Percentiles rank a stretch among this genome's conserved stretches.
These are phyloP conservation scores for Effrenium voratum DNA, from an alignment of 73 alveolate genomes.

Conservation along the genomic window DNA sequence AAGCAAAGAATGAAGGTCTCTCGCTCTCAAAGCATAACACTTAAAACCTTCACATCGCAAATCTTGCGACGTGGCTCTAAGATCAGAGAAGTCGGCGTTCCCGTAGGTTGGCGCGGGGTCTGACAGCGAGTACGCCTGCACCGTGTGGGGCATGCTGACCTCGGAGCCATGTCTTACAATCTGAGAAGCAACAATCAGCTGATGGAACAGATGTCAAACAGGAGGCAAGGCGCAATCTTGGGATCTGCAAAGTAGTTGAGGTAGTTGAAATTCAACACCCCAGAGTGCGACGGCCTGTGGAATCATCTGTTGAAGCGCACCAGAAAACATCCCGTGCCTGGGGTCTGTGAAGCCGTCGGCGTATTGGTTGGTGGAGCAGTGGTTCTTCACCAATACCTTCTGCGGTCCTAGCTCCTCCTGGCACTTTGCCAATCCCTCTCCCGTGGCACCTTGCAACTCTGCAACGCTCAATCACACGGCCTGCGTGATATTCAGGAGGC, in stretches of 20 bases:
- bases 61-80: constrained; percentile 1
- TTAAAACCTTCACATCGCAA: not conserved
- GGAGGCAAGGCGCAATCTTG: constrained; percentile 27
- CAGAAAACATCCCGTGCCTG: constrained; percentile 1
- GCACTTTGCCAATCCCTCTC: not conserved
- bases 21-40: no score
- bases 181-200: no score
- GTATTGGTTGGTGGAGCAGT: constrained; percentile 69
- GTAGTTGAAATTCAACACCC: constrained; percentile 47
- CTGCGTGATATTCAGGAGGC: constrained; percentile 67
- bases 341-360: constrained; percentile 82
- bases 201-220: no score
- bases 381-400: constrained; percentile 79
- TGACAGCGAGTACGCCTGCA: constrained; percentile 61
- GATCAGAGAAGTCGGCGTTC: constrained; percentile 71
- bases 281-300: not conserved
- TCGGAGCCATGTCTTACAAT: not conserved
- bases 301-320: not conserved
- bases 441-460: not conserved
- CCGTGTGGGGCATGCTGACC: constrained; percentile 94
- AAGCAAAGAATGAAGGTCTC: not conserved
- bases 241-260: constrained; percentile 83
- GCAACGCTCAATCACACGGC: no score
- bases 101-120: constrained; percentile 93
- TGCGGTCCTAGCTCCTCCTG: constrained; percentile 58